Base-by-base conservation (phyloP, 2,329 filamentous ascomycete species). In the Akanthomyces dipterigenus region DNA sequence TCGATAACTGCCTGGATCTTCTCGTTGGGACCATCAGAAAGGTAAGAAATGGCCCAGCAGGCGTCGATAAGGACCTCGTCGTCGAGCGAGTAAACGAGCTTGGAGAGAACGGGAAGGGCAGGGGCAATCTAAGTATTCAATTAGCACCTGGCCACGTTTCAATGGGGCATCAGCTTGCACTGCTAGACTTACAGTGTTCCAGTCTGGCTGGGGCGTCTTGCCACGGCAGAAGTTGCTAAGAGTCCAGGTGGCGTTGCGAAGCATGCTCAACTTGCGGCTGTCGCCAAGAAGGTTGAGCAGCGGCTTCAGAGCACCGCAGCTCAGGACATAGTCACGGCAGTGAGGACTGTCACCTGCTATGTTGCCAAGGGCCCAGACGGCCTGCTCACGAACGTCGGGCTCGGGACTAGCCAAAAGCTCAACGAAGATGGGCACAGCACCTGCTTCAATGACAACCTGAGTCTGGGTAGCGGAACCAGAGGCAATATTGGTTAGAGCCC, bases 1-100 rank as follows among this genome's bases (percentile, higher is more conserved):
- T 99, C 95, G 70, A 99, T 98, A 61, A 99, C 95, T 51, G 95
- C 93, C 78, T 99, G 95, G 66, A 99, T 99, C 82, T 99, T 99
- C 73, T 99, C 95, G 75, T 99, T 99, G 70, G 93, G 91, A 48
- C 95, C 95, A 76, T 99, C 95, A 3, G 95, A 98, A 22, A 99
- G 86, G 73, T 99, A 99, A 1, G 93, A 98, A 71, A 99, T 98
- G 64, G 95, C 95, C 95, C 95, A 99, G 87, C 95, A 99, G 63
- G 95, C 95, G 76, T 99, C 95, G 70, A 99, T 99, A 64, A 99
- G 81, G 63, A 99, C 95, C 76, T 99, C 95, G 68, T 99, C 95
- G 72, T 99, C 95, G 61, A 99, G 85, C 65, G 95, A 98, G 79
- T 99, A 99, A 64, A 99, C 93, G 40, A 99, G 87, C 82, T 99